Evolutionary conservation across 2,329 filamentous ascomycete genomes (phyloP), one percentile per base, ranked within the genome.

Genomic region (Pyricularia sp.): DNA sequence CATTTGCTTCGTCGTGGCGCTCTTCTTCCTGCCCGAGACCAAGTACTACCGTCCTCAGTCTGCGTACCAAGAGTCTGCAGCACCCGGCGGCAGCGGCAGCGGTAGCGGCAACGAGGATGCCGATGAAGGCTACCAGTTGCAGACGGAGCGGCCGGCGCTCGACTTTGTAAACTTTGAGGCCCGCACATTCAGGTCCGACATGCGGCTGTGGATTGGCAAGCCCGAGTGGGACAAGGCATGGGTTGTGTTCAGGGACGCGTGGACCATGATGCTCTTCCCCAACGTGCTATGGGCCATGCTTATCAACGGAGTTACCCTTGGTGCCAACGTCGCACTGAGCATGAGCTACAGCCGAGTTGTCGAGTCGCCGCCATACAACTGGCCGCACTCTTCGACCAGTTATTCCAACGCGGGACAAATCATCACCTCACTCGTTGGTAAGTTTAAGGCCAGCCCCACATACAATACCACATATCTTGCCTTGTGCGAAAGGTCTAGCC

Each of bases 21-120:
- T 81, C 14, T 75, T 81, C 69, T 77, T 79, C 42, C 74, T 82
- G 0, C 81, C 81, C 0, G 81, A 83, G 73, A 81, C 79, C 1
- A 78, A 79, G 66, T 83, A 83, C 68, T 71, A 77, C 36, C 77
- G 80, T 0, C 73, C 77, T 1, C 70, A 79, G 0, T 71, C 73
- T 1, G 76, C 80, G 0, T 82, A 79, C 66, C 79, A 79, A 36
- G 78, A 79, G 58, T 50, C 42, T 50, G 68, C 69, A 2, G 71
- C 70, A 3, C 72, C 72, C 1, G 71, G 28, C 2, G 28, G 28
- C 28, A 3, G 28, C 28, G 28, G 71, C 2, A 70, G 72, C 4
- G 71, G 71, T 1, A 63, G 9, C 23, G 10, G n/a, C 9, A 20
- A 12, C 59, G 59, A 30, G 23, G 23, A 1, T 5, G 3, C 3